phyloP scores from a whole-genome alignment of 2,329 filamentous ascomycete genomes.

The Knoxdaviesia capensis region DNA sequence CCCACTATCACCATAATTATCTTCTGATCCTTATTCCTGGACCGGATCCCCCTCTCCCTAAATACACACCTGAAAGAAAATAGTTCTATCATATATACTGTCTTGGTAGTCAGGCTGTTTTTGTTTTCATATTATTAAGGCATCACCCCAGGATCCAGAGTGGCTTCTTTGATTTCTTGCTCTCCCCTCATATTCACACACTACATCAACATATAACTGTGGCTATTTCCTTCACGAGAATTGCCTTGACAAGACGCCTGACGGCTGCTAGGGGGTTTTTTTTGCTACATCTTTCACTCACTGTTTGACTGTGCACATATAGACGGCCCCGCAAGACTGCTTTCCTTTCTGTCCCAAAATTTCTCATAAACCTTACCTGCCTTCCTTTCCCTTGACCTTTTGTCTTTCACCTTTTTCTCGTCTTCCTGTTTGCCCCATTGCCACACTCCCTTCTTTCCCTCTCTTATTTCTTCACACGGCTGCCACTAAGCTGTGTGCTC shows the following conservation, averaged over 20 bases:
- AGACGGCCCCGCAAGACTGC: neutral
- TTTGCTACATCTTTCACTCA: neutral
- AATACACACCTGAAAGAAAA: too few relatives aligned
- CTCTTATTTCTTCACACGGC: neutral
- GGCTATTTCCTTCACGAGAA: neutral
- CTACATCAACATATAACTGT: neutral
- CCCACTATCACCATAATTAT: too few relatives aligned
- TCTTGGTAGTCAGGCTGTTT: too few relatives aligned
- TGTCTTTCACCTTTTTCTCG: neutral
- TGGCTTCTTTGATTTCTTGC: neutral
- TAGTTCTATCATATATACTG: too few relatives aligned
- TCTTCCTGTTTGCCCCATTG: neutral
- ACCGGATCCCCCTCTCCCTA: too few relatives aligned
- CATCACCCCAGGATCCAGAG: too few relatives aligned
- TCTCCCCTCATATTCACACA: neutral
- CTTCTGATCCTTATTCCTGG: too few relatives aligned
- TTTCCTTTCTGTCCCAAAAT: neutral
- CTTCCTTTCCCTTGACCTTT: neutral
- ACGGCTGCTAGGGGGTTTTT: neutral
- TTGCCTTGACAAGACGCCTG: too few relatives aligned
- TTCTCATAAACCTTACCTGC: neutral
- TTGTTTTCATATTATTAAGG: too few relatives aligned
- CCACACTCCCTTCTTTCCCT: neutral
- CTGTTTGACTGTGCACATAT: too few relatives aligned
- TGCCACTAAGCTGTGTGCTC: neutral